These are phyloP conservation scores for Boletellus sp. DNA, from an alignment of 1,284 basidiomycete genomes.

Conservation along the genomic window DNA sequence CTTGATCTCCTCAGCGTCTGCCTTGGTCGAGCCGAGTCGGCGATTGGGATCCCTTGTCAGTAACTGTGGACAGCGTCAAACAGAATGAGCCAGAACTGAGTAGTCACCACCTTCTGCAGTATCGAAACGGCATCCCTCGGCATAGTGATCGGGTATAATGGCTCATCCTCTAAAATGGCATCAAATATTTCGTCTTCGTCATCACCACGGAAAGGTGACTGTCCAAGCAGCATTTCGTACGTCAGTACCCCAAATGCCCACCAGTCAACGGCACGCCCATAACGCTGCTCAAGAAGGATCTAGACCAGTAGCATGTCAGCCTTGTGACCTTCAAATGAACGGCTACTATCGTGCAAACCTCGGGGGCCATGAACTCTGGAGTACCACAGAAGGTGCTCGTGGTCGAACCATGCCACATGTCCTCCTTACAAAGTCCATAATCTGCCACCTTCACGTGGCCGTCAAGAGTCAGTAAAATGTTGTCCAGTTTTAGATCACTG, in stretches of 20 bases:
- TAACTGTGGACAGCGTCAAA: constrained; percentile 50
- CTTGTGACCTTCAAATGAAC: neutral
- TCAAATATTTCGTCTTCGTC: constrained; percentile 99
- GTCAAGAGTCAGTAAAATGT: constrained; percentile 94
- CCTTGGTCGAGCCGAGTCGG: constrained; percentile 91
- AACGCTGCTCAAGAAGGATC: constrained; percentile 97
- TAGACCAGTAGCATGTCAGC: constrained; percentile 31
- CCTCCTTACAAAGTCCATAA: constrained; percentile 98
- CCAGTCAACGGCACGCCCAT: constrained; percentile 98
- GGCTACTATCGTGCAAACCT: constrained; percentile 51
- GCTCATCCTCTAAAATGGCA: constrained; percentile 97
- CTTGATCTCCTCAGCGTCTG: constrained; percentile 97
- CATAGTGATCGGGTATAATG: constrained; percentile 99
- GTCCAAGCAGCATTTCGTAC: constrained; percentile 98
- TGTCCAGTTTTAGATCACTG: constrained; percentile 97
- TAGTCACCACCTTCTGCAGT: constrained; percentile 72
- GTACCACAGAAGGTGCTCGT: constrained; percentile 99
- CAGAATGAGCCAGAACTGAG: neutral
- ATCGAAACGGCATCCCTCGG: constrained; percentile 96
- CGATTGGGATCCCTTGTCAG: constrained; percentile 90
- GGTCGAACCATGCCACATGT: constrained; percentile 97
- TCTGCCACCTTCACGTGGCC: constrained; percentile 99
- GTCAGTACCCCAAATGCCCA: constrained; percentile 99
- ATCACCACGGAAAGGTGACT: constrained; percentile 98
- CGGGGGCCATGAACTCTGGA: constrained; percentile 99